These are phyloP conservation scores for Pseudopithomyces maydicus DNA, from an alignment of 2,329 filamentous ascomycete species.

Conservation along the genomic window DNA sequence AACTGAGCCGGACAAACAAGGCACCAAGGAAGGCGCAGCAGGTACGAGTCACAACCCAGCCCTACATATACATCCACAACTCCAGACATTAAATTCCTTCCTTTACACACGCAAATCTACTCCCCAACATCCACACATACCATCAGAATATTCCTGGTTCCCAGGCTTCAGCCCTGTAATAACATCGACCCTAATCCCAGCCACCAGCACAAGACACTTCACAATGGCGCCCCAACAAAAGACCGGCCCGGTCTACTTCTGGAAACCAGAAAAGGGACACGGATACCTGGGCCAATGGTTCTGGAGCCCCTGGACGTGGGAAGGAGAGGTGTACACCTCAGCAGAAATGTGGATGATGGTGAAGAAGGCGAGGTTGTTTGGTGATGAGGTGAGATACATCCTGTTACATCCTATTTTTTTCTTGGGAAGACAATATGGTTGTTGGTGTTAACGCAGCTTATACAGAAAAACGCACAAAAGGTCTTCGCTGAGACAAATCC, in stretches of 20 bases:
- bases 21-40: not conserved
- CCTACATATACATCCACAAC: not conserved
- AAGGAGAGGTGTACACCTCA: constrained; percentile 41
- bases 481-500: constrained; percentile 58
- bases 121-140: too few species aligned
- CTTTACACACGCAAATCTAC: too few species aligned
- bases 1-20: too few species aligned
- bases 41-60: not conserved
- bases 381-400: constrained; percentile 35
- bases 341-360: constrained; percentile 58
- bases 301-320: constrained; percentile 50
- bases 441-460: too few species aligned
- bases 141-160: too few species aligned
- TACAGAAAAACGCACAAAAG: too few species aligned
- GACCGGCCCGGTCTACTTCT: constrained; percentile 32
- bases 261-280: constrained; percentile 30
- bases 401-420: not conserved
- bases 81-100: too few species aligned
- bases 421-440: too few species aligned
- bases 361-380: constrained; percentile 50
- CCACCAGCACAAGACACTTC: not conserved
- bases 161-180: too few species aligned
- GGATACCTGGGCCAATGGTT: constrained; percentile 71
- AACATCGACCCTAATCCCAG: not conserved
- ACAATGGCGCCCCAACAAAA: not conserved